Evolutionary conservation across 169 alveolate genomes (phyloP), one percentile per base, ranked within the genome.

Genomic region (Eimeria maxima): DNA sequence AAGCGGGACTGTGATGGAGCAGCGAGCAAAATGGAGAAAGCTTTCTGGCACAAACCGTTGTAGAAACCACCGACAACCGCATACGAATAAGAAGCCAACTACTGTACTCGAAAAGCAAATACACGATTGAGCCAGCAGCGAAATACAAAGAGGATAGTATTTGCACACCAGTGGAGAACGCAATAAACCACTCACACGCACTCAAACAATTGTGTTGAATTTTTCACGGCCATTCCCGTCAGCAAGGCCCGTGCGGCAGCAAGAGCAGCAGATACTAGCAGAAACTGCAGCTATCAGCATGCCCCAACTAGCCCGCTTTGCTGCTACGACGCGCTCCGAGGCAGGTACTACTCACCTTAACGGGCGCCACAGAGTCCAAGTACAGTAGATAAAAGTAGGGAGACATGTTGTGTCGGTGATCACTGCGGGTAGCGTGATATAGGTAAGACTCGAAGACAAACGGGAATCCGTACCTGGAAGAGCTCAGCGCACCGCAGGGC

Each of bases 371-470:
- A 89, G 96, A 96, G 67, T 95, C 60, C 97, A 97, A 97, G 97
- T 99, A 99, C 95, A 99, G 98, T 90, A 97, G 95, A 96, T 99
- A 99, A 97, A 98, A 99, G 98, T 98, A 99, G 65, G 99, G 98
- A 5, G 99, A 99, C 96, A 99, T 99, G 97, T 99, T 99, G 97
- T 99, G 99, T 33, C 99, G 97, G 97, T 99, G 99, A 96, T 99
- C 99, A 95, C 98, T 98, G 95, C 99, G 98, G 74, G 98, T 97
- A 88, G 99, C 97, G 96, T 99, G 99, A 96, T 99, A 99, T 27
- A 99, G 97, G 96, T 98, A 99, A 47, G 99, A 67, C 93, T 94
- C 97, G 95, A 50, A 94, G 47, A 96, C 71, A 69, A 95, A 96
- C 80, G 94, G 95, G 74, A 93, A 96, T 47, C 97, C 97, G 74